Conservation (phyloP, 2,329 filamentous ascomycete genomes). For the Calonectria hongkongensis region DNA sequence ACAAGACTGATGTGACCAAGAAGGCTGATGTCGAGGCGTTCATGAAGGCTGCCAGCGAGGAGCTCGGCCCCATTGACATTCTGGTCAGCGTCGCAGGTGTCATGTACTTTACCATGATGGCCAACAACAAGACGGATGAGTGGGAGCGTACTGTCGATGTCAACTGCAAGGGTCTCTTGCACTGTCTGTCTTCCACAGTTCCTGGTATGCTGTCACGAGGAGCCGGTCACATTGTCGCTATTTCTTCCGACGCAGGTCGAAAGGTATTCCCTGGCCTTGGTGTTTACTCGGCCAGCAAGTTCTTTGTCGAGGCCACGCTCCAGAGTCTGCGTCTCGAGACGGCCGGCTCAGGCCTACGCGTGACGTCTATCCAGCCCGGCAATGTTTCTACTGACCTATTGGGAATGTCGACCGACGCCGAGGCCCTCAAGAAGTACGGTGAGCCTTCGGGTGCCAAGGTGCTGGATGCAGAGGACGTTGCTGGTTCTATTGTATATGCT, state of each 20-base stretch:
- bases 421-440: constrained; percentile 87
- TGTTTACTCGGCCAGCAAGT: constrained; percentile 89
- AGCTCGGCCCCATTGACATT: constrained; percentile 84
- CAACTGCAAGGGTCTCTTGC: constrained; percentile 88
- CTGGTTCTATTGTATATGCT: constrained; percentile 83
- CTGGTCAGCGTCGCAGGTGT: constrained; percentile 88
- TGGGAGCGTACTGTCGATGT: constrained; percentile 90
- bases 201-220: constrained; percentile 83
- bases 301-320: constrained; percentile 90
- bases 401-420: constrained; percentile 83
- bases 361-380: constrained; percentile 85
- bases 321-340: constrained; percentile 85
- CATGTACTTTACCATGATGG: constrained; percentile 94
- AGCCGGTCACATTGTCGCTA: constrained; percentile 84
- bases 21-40: constrained; percentile 80
- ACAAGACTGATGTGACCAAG: constrained; percentile 83
- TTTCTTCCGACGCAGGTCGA: constrained; percentile 87
- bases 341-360: constrained; percentile 81
- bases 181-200: constrained; percentile 81
- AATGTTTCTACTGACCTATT: constrained; percentile 85
- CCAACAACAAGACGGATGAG: constrained; percentile 82
- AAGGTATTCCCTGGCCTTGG: constrained; percentile 89
- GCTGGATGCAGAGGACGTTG: constrained; percentile 83
- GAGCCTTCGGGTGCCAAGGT: constrained; percentile 85
- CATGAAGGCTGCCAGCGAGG: constrained; percentile 73